Base-by-base conservation (phyloP, 208 protist genomes). In the Naegleria fowleri region DNA sequence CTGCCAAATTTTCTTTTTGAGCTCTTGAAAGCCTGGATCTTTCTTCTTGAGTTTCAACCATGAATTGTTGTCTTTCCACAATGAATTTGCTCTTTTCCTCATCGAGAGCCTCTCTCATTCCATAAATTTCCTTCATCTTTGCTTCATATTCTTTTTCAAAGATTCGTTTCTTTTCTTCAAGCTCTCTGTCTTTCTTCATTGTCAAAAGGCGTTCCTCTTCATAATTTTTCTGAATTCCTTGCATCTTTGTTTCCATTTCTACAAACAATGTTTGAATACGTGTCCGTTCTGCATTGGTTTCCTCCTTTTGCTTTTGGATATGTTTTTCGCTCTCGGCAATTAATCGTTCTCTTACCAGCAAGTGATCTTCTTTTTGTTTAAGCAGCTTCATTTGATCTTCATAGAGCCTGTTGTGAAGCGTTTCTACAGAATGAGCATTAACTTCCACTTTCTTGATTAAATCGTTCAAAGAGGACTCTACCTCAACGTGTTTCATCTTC, bases 311-410 rank as follows among this genome's bases (percentile, higher is more conserved):
- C 86, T 87, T 90, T 85, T 29, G 16, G 36, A 33, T 86, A 1
- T 25, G 25, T 90, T 88, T 90, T 90, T 90, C 55, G 9, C 7
- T 87, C n/a, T 90, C 55, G 3, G 29, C 9, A 15, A 88, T 36
- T 13, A 86, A 13, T 7, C n/a, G 19, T 29, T 90, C 55, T 88
- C 51, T 88, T 0, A 40, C n/a, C 9, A 88, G 0, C 19, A 58
- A 36, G 52, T 29, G 29, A 55, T 90, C 83, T 90, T 90, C 51
- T 85, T 90, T 90, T 88, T 90, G 52, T 85, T 87, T 90, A 9
- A 86, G 36, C 2, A 88, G 7, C 86, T 90, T 88, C 29, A 55
- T 38, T 39, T 90, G 48, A 7, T 90, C 55, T 86, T 90, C 89
- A 25, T 55, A 75, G 9, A 88, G 67, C 9, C 25, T 29, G 25